These are phyloP conservation scores for Lepidium africanum DNA, from an alignment of 345 rosid genomes.

Conservation along the genomic window DNA sequence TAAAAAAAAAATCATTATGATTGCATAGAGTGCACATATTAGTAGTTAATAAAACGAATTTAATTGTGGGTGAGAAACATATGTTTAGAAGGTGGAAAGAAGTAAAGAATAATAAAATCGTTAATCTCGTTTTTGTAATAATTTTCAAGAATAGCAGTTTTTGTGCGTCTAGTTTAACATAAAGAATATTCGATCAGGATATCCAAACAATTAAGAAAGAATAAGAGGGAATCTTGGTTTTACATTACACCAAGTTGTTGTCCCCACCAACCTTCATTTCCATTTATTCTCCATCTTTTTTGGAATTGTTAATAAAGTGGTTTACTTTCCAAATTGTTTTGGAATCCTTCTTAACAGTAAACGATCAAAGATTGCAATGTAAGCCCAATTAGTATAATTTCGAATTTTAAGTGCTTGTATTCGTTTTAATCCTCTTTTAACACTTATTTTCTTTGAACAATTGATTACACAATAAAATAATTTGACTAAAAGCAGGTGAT, in stretches of 20 bases:
- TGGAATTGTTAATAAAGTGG: not conserved
- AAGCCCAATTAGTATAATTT: not conserved
- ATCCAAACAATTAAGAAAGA: conserved; percentile 4
- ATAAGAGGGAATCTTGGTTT: conserved; percentile 14
- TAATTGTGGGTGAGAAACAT: conserved; percentile 11
- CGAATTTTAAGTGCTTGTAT: not conserved
- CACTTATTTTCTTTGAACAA: not conserved
- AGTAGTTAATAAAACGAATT: no score
- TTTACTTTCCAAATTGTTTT: not conserved
- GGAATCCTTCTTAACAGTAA: not conserved
- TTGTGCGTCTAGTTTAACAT: not conserved
- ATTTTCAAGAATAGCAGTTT: not conserved
- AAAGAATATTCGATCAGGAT: conserved; percentile 23
- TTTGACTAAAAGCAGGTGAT: no score
- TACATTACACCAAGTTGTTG: conserved; percentile 15
- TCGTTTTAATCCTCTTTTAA: not conserved
- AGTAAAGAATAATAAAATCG: not conserved
- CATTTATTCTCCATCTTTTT: conserved; percentile 1
- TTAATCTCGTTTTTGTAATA: not conserved
- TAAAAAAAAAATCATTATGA: no score
- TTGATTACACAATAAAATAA: not conserved
- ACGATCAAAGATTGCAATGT: not conserved
- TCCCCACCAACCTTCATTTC: conserved; percentile 6
- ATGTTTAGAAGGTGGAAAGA: not conserved
- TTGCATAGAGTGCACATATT: no score